Evolutionary conservation across 1,284 basidiomycete genomes (phyloP), one percentile per base, ranked within the genome.

Genomic region (Leccinum subatratum): DNA sequence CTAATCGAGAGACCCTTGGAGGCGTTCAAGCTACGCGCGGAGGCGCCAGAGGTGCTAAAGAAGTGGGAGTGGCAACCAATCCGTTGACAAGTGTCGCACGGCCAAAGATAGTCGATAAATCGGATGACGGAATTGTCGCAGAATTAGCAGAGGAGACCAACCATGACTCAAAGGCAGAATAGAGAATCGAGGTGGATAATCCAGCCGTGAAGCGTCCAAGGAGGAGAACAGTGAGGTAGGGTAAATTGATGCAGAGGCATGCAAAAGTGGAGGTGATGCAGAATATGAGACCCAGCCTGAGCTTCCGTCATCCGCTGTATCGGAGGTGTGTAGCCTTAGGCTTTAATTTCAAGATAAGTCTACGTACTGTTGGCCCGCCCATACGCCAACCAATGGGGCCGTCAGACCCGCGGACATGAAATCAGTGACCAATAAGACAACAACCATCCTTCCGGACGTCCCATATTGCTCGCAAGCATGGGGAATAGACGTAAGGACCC

Each of bases 131-230:
- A 11, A 91, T 78, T 4, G 81, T 79, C 11, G 82, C 70, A 11
- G 81, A 77, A 59, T 83, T 82, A 9, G 87, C 80, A 5, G 87
- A 82, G 6, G 86, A 86, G 60, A 91, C 82, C 42, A 92, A 77
- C 90, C 90, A 92, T 28, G 88, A 86, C 70, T 92, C 90, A 70
- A 91, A 91, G 4, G 84, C 86, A 6, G 88, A 89, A 77, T 86
- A 91, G 28, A 91, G 82, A 69, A 91, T 91, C 16, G 89, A 88
- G 0, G 89, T 90, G 1, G 89, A 89, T 57, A 89, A 76, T 0
- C 90, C 90, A 1, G 88, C 90, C 6, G 88, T 79, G 7, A 90
- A 74, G 59, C 90, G 84, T 3, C 87, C 89, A 4, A 83, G 11
- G 60, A 90, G 75, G 42, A 91, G 82, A 61, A 89, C 65, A 8